Evolutionary conservation across 148 eudicot genomes (phyloP).

Genomic region (Rhododendron williamsianum): DNA sequence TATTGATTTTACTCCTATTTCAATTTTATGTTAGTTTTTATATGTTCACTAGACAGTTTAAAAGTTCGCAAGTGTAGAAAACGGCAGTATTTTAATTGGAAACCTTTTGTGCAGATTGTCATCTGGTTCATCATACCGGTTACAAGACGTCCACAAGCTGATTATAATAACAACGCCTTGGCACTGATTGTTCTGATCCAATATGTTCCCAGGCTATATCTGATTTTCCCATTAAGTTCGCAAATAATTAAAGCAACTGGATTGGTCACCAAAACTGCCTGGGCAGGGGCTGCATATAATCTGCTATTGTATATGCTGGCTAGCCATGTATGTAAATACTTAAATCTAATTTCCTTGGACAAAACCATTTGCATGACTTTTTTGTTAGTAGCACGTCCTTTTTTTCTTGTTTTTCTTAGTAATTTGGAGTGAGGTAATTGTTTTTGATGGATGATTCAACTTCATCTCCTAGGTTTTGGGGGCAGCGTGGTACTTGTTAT

Average conservation of each 20-base stretch:
- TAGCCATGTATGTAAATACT: constrained; percentile 75
- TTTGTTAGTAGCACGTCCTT: not conserved
- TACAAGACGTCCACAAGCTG: constrained; percentile 57
- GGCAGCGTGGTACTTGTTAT: constrained; percentile 91
- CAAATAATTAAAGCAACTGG: constrained; percentile 91
- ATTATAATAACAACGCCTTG: constrained; percentile 89
- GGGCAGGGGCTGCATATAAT: constrained; percentile 99
- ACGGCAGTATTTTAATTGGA: not conserved
- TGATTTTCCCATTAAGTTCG: constrained; percentile 89
- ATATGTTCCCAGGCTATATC: constrained; percentile 83
- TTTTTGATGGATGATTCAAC: not conserved
- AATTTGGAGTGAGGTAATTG: not conserved
- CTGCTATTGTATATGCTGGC: constrained; percentile 83
- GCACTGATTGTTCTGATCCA: constrained; percentile 92
- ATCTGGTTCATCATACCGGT: constrained; percentile 97
- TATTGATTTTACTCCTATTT: not conserved
- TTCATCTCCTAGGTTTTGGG: constrained; percentile 63
- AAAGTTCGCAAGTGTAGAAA: not conserved
- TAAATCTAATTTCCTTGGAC: not conserved
- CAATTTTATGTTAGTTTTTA: not conserved
- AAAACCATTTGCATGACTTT: not conserved
- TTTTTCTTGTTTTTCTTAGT: not conserved
- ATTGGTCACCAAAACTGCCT: constrained; percentile 94
- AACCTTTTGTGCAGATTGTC: constrained; percentile 54
- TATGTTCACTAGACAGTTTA: not conserved